Conservation (phyloP, 306 rosid genomes). For the Prunus mongolica region DNA sequence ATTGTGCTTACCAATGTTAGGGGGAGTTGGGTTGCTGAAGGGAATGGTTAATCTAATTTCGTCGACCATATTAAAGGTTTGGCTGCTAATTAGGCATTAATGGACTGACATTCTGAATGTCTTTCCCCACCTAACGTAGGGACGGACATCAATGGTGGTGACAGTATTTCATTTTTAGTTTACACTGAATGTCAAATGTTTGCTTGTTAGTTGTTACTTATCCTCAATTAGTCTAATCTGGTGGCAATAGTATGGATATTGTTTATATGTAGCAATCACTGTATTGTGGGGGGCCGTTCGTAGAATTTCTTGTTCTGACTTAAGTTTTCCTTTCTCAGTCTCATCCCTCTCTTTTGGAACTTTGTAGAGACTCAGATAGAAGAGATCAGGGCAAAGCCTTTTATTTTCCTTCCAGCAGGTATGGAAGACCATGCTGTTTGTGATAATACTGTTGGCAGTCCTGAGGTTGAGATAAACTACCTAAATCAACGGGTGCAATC, state of each 20-base stretch:
- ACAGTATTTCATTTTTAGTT: neutral
- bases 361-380: neutral
- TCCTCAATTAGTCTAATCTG: neutral
- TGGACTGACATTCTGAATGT: neutral
- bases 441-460: constrained; percentile 27
- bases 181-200: neutral
- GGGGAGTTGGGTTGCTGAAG: neutral
- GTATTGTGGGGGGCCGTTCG: neutral
- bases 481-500: constrained; percentile 34
- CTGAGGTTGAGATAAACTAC: constrained; percentile 29
- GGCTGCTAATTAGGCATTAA: neutral
- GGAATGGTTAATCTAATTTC: neutral
- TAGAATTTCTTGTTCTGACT: neutral
- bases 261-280: neutral
- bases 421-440: constrained; percentile 46
- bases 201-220: neutral
- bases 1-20: neutral
- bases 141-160: neutral
- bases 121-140: neutral
- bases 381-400: neutral
- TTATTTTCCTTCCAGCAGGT: constrained; percentile 12
- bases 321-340: neutral
- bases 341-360: neutral
- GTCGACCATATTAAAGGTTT: neutral
- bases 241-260: neutral